Conservation (phyloP, 2,329 filamentous ascomycete genomes). For the Fusarium humuli region DNA sequence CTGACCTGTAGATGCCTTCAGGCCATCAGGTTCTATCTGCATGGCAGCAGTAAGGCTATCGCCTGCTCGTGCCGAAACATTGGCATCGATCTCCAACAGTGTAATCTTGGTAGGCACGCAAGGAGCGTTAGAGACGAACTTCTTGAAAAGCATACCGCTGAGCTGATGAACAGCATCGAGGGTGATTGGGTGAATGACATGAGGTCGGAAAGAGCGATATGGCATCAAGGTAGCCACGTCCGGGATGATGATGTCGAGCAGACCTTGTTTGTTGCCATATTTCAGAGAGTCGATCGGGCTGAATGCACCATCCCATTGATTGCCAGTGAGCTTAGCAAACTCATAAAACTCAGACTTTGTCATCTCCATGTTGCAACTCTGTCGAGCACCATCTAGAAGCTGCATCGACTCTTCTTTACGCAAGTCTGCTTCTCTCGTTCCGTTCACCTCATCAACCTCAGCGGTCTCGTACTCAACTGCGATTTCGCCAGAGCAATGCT, state of each 20-base stretch:
- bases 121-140: slow-evolving; percentile 15
- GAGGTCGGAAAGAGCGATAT: slow-evolving; percentile 7
- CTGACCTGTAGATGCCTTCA: background rate
- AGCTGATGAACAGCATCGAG: slow-evolving; percentile 13
- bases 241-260: slow-evolving; percentile 4
- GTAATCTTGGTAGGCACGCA: slow-evolving; percentile 9
- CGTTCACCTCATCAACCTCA: background rate
- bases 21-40: slow-evolving; percentile 1
- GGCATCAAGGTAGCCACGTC: slow-evolving; percentile 13
- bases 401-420: background rate
- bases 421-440: background rate
- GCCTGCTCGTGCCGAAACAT: background rate
- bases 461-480: background rate
- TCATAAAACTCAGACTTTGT: slow-evolving; percentile 5
- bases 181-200: slow-evolving; percentile 7
- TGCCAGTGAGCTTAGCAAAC: slow-evolving; percentile 4
- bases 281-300: slow-evolving; percentile 3
- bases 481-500: slow-evolving; percentile 6
- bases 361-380: background rate
- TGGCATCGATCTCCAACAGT: background rate
- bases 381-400: background rate
- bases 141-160: slow-evolving; percentile 7
- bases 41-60: slow-evolving; percentile 10
- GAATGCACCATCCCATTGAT: slow-evolving; percentile 13
- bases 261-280: slow-evolving; percentile 5